Base-by-base conservation (phyloP, 192 early-diverging fungal genomes). In the Rhizophagus clarus region DNA sequence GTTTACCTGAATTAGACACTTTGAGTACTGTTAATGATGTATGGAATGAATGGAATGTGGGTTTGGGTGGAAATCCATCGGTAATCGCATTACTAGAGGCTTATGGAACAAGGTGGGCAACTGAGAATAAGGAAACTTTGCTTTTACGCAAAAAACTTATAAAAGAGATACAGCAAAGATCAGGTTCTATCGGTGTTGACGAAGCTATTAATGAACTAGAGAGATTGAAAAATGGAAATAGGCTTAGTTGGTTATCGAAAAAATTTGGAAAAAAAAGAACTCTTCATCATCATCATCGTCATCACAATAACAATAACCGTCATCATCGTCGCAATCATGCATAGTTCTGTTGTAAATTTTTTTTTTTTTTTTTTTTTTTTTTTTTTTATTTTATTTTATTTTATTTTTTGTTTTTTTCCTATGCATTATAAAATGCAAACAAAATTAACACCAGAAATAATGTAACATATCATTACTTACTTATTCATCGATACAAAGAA, bases 11-110 rank as follows among this genome's bases (percentile, higher is more conserved):
- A 42, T 47, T 77, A 47, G 75, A 62, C 22, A 47, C 75, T 4
- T 32, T 77, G 10, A 26, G 28, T 40, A 66, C 62, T 20, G 75
- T 77, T 28, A 45, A 63, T 45, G 75, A 77, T 77, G 75, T 77
- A 4, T 77, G 75, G 75, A 77, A 77, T 67, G 75, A 77, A 47
- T 77, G 75, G 75, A 62, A 66, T 42, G 34, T 31, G 15, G 75
- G 75, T 47, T 26, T 77, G 20, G 26, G 64, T 66, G 75, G 62
- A 42, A 66, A 77, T 77, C 75, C 75, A 37, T 77, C 75, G 17
- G 28, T 77, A 45, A 45, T 62, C 26, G 37, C 49, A 29, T 64
- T 66, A 66, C 49, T 77, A 47, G 62, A 60, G 9, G 47, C 12
- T 62, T 77, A 77, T 47, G 75, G 62, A 26, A 77, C 12, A 22